Base-by-base conservation (phyloP, 257 asterid genomes). In the Penstemon newberryi region DNA sequence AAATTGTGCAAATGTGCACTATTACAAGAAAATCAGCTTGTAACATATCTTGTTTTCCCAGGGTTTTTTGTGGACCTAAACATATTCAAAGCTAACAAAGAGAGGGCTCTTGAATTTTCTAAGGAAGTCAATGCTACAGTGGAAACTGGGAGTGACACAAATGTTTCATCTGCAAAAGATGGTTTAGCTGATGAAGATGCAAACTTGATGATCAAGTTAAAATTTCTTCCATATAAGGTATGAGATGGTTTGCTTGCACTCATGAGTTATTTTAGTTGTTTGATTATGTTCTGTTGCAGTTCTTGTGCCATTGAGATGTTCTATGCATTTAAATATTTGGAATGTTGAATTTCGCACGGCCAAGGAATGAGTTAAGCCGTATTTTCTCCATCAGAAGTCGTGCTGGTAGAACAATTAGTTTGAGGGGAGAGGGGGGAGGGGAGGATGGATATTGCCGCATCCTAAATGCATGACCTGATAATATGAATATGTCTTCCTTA, bases 171-270 rank as follows among this genome's bases (percentile, higher is more conserved):
- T 38, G 74, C 56, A 38, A 82, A 71, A 64, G 78, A 80, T 73
- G 84, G 85, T 68, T 82, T 94, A 80, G 97, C 96, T 41, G 96
- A 94, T 78, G 99, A 91, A 82, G 99, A 94, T 83, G 97, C 99
- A 55, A 94, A 94, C 82, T 74, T 94, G 85, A 94, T 94, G 99
- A 80, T 91, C 84, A 94, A 94, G 86, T 80, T 94, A 87, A 94
- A 94, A 73, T 91, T 94, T 74, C 97, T 94, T 68, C 81, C 97
- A 4, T 91, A 94, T 37, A 94, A 94, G 99, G 99, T 91, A 66
- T 66, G 63, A 15, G 2, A 1, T 25, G 33, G 33, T 25, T 2
- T 1, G 33, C 33, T 25, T 25, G 33, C 33, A 25, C 2, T 25
- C 33, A 2, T 25, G 33, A 25, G 33, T 25, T 25, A 25, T 25